Conservation (phyloP, 352 stramenopile species). For the Phytophthora pinifolia region DNA sequence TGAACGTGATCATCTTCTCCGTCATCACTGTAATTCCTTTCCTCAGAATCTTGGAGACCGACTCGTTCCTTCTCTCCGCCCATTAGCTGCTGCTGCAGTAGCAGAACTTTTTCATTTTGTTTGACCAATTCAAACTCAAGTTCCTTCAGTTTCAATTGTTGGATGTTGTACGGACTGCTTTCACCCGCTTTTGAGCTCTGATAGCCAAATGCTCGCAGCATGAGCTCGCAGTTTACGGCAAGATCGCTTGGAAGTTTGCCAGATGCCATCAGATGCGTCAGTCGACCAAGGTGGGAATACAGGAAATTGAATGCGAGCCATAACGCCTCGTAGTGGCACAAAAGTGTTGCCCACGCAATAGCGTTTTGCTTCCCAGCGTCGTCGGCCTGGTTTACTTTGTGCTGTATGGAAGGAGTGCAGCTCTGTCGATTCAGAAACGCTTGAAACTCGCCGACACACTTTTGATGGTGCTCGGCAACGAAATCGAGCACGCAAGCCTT, state of each 20-base stretch:
- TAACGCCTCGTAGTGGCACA: slow-evolving; percentile 29
- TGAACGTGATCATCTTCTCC: slow-evolving; percentile 1
- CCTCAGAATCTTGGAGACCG: neutral
- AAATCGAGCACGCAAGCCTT: slow-evolving; percentile 6
- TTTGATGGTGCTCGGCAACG: slow-evolving; percentile 20
- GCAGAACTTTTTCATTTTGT: slow-evolving; percentile 26
- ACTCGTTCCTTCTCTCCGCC: slow-evolving; percentile 9
- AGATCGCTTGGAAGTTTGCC: neutral
- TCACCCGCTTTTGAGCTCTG: neutral
- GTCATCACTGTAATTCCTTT: neutral
- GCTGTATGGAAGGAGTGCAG: neutral
- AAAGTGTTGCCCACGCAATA: slow-evolving; percentile 15
- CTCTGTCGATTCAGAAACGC: slow-evolving; percentile 4
- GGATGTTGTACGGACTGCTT: neutral
- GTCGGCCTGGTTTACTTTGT: neutral
- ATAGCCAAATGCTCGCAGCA: slow-evolving; percentile 9
- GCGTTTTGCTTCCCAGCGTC: neutral
- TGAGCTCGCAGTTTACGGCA: neutral
- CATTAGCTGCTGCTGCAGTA: slow-evolving; percentile 23
- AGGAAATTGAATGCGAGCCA: slow-evolving; percentile 29
- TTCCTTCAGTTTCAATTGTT: neutral
- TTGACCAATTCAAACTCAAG: slow-evolving; percentile 25
- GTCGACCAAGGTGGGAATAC: slow-evolving; percentile 6
- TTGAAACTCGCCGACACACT: slow-evolving; percentile 23
- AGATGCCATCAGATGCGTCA: neutral